A percentile compares a stretch with the other conserved stretches of the same genome.
Evolutionary conservation across 345 rosid genomes (phyloP).

Genomic region (Microthlaspi erraticum): DNA sequence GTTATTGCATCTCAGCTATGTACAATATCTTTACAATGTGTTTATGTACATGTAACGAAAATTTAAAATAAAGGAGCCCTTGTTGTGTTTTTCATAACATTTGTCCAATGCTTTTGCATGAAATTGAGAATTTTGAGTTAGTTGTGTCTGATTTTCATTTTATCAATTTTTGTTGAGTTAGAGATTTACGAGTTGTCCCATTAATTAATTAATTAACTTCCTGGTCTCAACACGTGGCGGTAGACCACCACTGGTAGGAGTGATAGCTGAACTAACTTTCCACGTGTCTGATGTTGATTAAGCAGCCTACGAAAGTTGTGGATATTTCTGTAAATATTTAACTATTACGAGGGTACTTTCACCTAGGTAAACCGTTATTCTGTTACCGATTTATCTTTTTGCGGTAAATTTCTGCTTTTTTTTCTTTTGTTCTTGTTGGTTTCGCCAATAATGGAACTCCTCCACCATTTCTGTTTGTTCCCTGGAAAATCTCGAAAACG

Average conservation of each 20-base stretch:
- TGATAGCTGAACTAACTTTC: background rate
- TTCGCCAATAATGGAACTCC: constrained; percentile 29
- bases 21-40: too few relatives aligned
- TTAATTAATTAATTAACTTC: too few relatives aligned
- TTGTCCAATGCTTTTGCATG: too few relatives aligned
- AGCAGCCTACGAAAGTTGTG: background rate
- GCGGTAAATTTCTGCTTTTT: constrained; percentile 11
- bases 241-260: background rate
- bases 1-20: too few relatives aligned
- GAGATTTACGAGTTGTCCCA: too few relatives aligned
- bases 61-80: too few relatives aligned
- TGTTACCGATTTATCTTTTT: background rate
- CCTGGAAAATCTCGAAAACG: constrained; percentile 23
- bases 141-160: too few relatives aligned
- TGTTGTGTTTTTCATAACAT: too few relatives aligned
- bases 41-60: too few relatives aligned
- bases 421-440: background rate
- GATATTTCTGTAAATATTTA: background rate
- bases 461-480: constrained; percentile 20
- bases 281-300: constrained; percentile 18
- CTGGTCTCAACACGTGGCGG: constrained; percentile 14
- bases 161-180: too few relatives aligned
- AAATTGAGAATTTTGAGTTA: too few relatives aligned
- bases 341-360: background rate
- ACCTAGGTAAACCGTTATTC: constrained; percentile 10